Conservation (phyloP, 352 stramenopile species). For the Phytophthora sp. region DNA sequence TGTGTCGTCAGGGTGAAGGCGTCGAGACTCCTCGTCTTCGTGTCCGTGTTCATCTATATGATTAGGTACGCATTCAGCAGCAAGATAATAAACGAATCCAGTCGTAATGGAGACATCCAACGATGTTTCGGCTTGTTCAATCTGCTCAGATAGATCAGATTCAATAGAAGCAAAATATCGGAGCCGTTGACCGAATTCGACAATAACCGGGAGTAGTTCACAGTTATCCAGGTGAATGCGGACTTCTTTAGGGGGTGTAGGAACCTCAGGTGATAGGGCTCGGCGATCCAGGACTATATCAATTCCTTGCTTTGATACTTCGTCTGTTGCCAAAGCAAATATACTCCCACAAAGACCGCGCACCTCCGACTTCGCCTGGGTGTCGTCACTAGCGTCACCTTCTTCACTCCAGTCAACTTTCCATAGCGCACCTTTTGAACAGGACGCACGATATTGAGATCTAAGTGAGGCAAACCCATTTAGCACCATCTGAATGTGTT, state of each 20-base stretch:
- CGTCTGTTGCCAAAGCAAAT: conserved; percentile 10
- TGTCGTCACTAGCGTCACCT: background rate
- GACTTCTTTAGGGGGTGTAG: conserved; percentile 40
- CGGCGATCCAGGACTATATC: conserved; percentile 60
- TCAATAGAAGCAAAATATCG: conserved; percentile 57
- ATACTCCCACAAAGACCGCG: conserved; percentile 26
- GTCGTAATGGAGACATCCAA: conserved; percentile 71
- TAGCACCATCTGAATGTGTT: conserved; percentile 42
- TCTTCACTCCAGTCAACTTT: conserved; percentile 47
- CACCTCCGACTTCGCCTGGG: conserved; percentile 20
- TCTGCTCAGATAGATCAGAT: conserved; percentile 41
- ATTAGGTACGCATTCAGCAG: conserved; percentile 49
- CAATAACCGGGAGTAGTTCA: conserved; percentile 53
- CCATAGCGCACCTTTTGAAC: conserved; percentile 50
- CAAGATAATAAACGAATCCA: conserved; percentile 60
- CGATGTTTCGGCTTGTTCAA: conserved; percentile 25
- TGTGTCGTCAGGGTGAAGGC: background rate
- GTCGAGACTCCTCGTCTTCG: conserved; percentile 2
- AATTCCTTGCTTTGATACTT: conserved; percentile 30
- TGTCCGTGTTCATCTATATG: conserved; percentile 12
- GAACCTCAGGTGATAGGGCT: conserved; percentile 3
- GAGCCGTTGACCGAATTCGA: conserved; percentile 52
- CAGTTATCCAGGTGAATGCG: conserved; percentile 69
- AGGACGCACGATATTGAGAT: conserved; percentile 52
- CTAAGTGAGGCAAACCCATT: conserved; percentile 56